Base-by-base conservation (phyloP, 2,329 filamentous ascomycete species). In the Zalaria obscura region DNA sequence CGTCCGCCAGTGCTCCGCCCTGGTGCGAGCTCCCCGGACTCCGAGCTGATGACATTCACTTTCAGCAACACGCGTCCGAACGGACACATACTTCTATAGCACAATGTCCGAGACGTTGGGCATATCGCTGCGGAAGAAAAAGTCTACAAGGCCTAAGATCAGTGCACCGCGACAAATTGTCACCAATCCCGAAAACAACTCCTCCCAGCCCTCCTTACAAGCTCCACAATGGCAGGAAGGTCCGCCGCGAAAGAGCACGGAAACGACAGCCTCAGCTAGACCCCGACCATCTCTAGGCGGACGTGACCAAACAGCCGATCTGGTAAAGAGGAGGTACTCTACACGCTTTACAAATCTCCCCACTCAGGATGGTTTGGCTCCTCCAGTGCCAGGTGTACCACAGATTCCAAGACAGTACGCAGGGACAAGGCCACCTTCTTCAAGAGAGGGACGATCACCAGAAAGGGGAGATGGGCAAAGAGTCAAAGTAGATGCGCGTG, bases 301-400 rank as follows among this genome's bases (percentile, higher is more conserved):
- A 41, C 66, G 58, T 43, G 57, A 59, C 39, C 71, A 74, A 52
- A 80, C 78, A 35, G 75, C 76, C 11, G 89, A 98, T 60, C 70
- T 96, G 41, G 88, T 98, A 45, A 96, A 96, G 67, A 76, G 87
- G 52, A 73, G 91, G 52, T 98, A 96, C 63, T 96, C 91, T 33
- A 88, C 88, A 35, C 80, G 89, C 46, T 93, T 95, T 61, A 50
- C 53, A 9, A 54, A 51, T 31, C 89, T 87, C 53, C 82, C 83
- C 1, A 66, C 76, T 45, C 78, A 84, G 50, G 76, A 73, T 42
- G 76, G 75, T 18, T 38, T 52, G 34, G 75, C 86, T 11, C 67
- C 67, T 4, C 56, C 59, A 9, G 53, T 71, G 48, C 89, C 91
- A 1, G 62, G 73, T 8, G 70, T 71, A 45, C 70, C 68, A 36